Conservation (phyloP, 148 eudicot genomes). For the Limonium bicolor region DNA sequence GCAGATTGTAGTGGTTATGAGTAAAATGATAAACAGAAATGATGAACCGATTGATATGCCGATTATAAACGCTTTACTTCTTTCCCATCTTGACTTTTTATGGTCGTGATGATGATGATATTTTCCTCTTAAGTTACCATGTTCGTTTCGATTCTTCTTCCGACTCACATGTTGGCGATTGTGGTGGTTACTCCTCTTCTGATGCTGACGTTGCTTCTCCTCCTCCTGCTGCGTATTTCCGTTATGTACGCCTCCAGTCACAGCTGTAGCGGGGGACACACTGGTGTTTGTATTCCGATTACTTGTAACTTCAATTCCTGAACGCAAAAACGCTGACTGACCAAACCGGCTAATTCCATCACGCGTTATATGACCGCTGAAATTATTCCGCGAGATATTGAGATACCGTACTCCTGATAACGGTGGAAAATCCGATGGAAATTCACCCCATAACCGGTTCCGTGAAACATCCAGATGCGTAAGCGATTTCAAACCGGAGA, state of each 20-base stretch:
- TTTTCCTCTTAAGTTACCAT: background rate
- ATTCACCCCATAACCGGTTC: conserved; percentile 38
- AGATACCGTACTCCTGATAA: conserved; percentile 30
- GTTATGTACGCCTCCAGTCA: too few relatives aligned
- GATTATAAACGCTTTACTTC: background rate
- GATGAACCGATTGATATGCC: background rate
- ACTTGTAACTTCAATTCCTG: conserved; percentile 32
- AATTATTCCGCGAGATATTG: conserved; percentile 66
- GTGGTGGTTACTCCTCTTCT: background rate
- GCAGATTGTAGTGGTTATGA: background rate
- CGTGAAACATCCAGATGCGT: conserved; percentile 44
- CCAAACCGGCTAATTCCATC: conserved; percentile 26
- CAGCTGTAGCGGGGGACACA: background rate
- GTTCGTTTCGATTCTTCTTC: too few relatives aligned
- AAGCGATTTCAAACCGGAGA: conserved; percentile 23
- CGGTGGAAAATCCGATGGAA: conserved; percentile 59
- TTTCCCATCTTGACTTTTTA: too few relatives aligned
- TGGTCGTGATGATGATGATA: too few relatives aligned
- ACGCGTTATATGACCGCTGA: conserved; percentile 22
- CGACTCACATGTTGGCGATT: background rate
- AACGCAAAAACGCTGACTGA: conserved; percentile 35
- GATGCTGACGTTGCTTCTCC: background rate
- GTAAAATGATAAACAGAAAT: background rate
- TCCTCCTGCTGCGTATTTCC: too few relatives aligned
- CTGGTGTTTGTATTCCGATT: background rate